Percentiles rank a stretch among this genome's conserved stretches.
phyloP scores from a whole-genome alignment of 1,284 basidiomycete species.

The Xanthoconium separans region DNA sequence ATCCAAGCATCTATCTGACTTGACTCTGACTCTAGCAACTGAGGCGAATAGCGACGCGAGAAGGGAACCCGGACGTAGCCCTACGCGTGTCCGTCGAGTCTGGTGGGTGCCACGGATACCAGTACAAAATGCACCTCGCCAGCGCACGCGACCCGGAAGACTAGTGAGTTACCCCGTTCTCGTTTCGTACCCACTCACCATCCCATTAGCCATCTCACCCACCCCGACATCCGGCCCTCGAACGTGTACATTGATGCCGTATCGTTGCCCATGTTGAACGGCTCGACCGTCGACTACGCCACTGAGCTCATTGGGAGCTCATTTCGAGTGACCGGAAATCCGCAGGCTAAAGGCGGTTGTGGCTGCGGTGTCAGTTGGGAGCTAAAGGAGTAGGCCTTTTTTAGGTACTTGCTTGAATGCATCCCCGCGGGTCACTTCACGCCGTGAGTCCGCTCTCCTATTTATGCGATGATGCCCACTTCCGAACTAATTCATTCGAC shows the following conservation, averaged over 20 bases:
- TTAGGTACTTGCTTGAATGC: not conserved
- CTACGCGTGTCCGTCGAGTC: conserved; percentile 62
- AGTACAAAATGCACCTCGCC: not conserved
- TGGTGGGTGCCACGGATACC: not conserved
- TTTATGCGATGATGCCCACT: too few relatives aligned
- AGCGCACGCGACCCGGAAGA: too few relatives aligned
- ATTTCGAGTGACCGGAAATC: conserved; percentile 79
- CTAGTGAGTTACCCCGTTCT: not conserved
- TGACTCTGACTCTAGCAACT: conserved; percentile 54
- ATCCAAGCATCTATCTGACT: not conserved
- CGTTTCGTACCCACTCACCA: not conserved
- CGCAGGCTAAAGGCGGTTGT: conserved; percentile 85
- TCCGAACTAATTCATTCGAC: too few relatives aligned
- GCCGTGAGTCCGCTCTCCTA: too few relatives aligned
- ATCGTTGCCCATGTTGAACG: conserved; percentile 77
- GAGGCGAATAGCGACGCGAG: conserved; percentile 48
- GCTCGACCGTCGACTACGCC: conserved; percentile 81
- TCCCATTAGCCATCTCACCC: conserved; percentile 54
- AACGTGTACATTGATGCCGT: conserved; percentile 81
- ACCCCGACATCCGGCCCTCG: conserved; percentile 66
- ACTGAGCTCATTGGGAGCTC: conserved; percentile 90
- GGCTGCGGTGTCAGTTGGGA: conserved; percentile 94
- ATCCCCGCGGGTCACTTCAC: too few relatives aligned
- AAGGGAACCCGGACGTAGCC: conserved; percentile 53
- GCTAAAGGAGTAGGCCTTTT: conserved; percentile 43